Evolutionary conservation across 1,284 basidiomycete genomes (phyloP).

Genomic region (Ustilago xerochloae): DNA sequence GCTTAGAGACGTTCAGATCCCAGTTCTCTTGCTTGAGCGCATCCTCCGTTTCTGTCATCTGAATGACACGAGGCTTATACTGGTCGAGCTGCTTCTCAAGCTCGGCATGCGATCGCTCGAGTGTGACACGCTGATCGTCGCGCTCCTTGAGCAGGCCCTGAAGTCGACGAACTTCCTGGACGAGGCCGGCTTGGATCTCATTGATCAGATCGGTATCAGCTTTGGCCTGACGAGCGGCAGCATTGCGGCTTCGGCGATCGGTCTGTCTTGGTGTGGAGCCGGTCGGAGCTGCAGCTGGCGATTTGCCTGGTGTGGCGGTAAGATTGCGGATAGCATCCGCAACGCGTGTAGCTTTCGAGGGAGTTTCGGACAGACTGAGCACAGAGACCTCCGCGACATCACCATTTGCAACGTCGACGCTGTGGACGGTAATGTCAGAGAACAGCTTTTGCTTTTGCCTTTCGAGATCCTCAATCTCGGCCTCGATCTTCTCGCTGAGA

Average conservation of each 20-base stretch:
- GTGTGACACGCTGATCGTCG: conserved; percentile 50
- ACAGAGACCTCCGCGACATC: conserved; percentile 20
- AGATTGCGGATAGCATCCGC: conserved; percentile 44
- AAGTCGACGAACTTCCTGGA: conserved; percentile 56
- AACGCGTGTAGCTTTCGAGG: conserved; percentile 45
- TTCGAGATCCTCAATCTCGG: conserved; percentile 54
- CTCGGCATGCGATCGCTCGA: conserved; percentile 49
- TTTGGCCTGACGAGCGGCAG: conserved; percentile 53
- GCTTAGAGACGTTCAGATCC: conserved; percentile 93
- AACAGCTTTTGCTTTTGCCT: conserved; percentile 46
- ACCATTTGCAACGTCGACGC: conserved; percentile 23
- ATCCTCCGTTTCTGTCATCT: conserved; percentile 64
- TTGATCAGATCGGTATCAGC: conserved; percentile 59
- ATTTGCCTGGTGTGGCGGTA: conserved; percentile 40
- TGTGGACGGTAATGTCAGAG: conserved; percentile 41
- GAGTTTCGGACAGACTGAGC: conserved; percentile 26
- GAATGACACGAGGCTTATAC: conserved; percentile 59
- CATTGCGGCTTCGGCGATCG: conserved; percentile 57
- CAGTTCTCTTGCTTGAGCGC: conserved; percentile 98
- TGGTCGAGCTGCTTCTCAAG: conserved; percentile 57
- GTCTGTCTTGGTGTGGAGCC: conserved; percentile 45
- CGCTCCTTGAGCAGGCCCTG: conserved; percentile 57
- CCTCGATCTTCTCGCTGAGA: conserved; percentile 50
- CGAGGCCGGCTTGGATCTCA: conserved; percentile 58
- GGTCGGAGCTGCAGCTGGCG: conserved; percentile 26